A percentile compares a stretch with the other conserved stretches of the same genome.
Conservation (phyloP, 139 green algal genomes). For the Picochlorum sp. region DNA sequence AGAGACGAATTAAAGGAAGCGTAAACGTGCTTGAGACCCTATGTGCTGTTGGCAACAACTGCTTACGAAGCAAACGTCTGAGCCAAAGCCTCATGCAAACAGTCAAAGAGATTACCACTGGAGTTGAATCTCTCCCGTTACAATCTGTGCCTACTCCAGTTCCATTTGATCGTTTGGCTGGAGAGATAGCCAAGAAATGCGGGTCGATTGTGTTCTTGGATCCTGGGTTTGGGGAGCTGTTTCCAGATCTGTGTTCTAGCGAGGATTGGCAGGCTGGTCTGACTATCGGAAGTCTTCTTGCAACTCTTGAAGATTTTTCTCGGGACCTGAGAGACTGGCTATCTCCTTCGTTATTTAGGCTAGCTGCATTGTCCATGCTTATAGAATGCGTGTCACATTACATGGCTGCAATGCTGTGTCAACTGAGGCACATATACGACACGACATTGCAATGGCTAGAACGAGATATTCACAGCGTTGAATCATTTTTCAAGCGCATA, state of each 20-base stretch:
- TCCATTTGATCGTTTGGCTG: background rate
- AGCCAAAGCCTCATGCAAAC: conserved; percentile 48
- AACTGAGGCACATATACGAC: conserved; percentile 15
- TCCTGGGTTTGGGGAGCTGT: conserved; percentile 32
- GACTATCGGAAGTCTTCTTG: conserved; percentile 47
- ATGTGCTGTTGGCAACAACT: conserved; percentile 71
- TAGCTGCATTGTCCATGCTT: conserved; percentile 31
- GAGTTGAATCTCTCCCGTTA: conserved; percentile 31
- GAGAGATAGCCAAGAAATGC: background rate
- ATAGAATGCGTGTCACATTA: conserved; percentile 38
- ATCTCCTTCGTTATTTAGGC: conserved; percentile 20
- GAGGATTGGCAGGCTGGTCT: conserved; percentile 39
- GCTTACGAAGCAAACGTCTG: conserved; percentile 66
- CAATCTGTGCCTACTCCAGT: too few species aligned
- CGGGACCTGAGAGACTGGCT: conserved; percentile 40
- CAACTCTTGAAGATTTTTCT: conserved; percentile 69
- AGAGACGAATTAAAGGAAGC: background rate
- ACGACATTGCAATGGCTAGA: conserved; percentile 14
- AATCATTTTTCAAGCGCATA: conserved; percentile 39
- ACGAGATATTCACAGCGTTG: conserved; percentile 17
- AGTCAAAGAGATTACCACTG: background rate
- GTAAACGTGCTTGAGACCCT: conserved; percentile 40
- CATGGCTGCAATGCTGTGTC: conserved; percentile 30
- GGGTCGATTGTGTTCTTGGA: conserved; percentile 19
- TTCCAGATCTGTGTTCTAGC: conserved; percentile 24